phyloP scores from a whole-genome alignment of 768 basidiomycete genomes.

The Panellus pusillus region DNA sequence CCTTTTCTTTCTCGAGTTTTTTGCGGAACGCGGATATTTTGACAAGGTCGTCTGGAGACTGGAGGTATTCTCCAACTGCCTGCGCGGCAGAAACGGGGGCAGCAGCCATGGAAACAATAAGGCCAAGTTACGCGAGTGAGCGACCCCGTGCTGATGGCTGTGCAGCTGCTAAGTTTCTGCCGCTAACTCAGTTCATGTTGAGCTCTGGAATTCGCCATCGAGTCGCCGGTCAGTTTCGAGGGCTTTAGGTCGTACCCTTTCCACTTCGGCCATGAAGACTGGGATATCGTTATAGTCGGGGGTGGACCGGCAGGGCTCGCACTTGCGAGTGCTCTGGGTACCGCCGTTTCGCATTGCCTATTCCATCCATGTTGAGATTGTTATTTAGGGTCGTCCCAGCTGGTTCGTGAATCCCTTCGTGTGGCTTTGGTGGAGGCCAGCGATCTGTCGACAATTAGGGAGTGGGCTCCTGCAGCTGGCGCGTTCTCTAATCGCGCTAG shows the following conservation, averaged over 20 bases:
- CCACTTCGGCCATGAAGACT: conserved; percentile 42
- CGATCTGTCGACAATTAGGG: conserved; percentile 63
- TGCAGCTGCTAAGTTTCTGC: background rate
- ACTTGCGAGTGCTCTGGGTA: conserved; percentile 84
- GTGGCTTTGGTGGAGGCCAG: conserved; percentile 83
- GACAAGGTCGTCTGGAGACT: conserved; percentile 89
- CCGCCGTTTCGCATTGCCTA: conserved; percentile 23
- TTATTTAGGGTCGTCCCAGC: conserved; percentile 50
- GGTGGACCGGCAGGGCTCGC: conserved; percentile 93
- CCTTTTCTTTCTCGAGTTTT: conserved; percentile 95
- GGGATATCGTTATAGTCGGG: conserved; percentile 92
- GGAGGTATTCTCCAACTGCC: conserved; percentile 85
- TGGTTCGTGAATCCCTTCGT: conserved; percentile 51
- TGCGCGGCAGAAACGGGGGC: conserved; percentile 76
- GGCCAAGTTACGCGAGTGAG: background rate
- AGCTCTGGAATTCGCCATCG: conserved; percentile 12
- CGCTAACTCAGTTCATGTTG: background rate
- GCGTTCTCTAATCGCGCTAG: conserved; percentile 83
- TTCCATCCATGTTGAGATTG: background rate
- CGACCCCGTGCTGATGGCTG: conserved; percentile 1
- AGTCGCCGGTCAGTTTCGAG: conserved; percentile 6
- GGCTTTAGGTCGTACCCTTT: conserved; percentile 7
- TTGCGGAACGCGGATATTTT: conserved; percentile 89
- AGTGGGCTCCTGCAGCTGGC: conserved; percentile 60
- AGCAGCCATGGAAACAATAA: conserved; percentile 37